Conservation (phyloP, 2,329 filamentous ascomycete genomes). For the Colletotrichum salicis region DNA sequence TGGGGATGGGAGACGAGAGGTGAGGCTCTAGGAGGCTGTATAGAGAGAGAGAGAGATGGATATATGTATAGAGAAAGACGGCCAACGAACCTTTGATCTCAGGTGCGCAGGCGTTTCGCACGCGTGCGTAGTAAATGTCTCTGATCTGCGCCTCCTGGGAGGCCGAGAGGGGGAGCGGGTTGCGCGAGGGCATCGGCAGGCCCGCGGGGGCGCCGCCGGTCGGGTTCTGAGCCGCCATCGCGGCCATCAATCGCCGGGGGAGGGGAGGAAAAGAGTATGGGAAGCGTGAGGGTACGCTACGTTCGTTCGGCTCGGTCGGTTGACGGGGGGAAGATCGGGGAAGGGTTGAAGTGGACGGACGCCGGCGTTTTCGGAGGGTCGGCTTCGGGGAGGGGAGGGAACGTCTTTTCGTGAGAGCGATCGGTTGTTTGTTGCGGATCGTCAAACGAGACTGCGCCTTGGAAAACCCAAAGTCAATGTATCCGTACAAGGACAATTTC, state of each 20-base stretch:
- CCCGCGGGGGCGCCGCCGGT: slow-evolving; percentile 37
- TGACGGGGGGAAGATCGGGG: not conserved
- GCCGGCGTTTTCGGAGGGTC: not conserved
- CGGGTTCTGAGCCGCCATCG: slow-evolving; percentile 53
- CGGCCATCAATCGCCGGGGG: slow-evolving; percentile 45
- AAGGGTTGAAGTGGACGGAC: not conserved
- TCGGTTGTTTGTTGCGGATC: no score
- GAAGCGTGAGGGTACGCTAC: no score
- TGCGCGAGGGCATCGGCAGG: slow-evolving; percentile 68
- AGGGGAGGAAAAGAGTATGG: not conserved
- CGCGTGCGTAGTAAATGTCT: slow-evolving; percentile 82
- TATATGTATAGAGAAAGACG: not conserved
- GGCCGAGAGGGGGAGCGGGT: slow-evolving; percentile 85
- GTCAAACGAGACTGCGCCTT: not conserved
- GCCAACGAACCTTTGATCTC: slow-evolving; percentile 76
- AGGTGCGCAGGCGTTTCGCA: slow-evolving; percentile 77
- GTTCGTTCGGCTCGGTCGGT: not conserved
- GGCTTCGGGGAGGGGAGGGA: not conserved
- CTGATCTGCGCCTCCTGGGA: slow-evolving; percentile 85
- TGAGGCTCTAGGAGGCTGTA: not conserved
- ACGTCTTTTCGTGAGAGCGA: not conserved
- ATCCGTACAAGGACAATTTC: not conserved
- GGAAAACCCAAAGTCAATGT: not conserved
- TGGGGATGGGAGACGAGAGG: not conserved
- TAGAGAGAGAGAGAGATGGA: not conserved